Evolutionary conservation across 2,329 filamentous ascomycete genomes (phyloP).

Genomic region (Ceratocystis destructans): DNA sequence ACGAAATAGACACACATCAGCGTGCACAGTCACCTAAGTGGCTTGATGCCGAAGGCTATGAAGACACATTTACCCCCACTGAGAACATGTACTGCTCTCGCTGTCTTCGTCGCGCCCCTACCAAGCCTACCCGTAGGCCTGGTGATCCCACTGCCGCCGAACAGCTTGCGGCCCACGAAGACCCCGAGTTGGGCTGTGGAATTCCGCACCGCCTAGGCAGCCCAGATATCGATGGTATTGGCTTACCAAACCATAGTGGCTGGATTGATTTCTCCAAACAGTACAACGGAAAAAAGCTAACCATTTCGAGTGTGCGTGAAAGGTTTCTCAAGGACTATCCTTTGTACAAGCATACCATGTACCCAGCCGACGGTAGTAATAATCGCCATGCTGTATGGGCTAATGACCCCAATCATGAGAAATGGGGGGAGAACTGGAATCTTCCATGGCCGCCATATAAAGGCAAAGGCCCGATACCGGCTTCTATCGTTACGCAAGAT

Average conservation of each 20-base stretch:
- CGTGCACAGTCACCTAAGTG: conserved; percentile 12
- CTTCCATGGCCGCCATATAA: conserved; percentile 19
- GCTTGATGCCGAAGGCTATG: neutral
- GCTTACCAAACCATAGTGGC: conserved; percentile 18
- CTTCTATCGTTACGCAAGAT: too few relatives aligned
- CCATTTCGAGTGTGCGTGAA: neutral
- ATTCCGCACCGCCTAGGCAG: conserved; percentile 16
- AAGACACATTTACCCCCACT: neutral
- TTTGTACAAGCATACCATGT: conserved; percentile 18
- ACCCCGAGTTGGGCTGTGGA: conserved; percentile 13
- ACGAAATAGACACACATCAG: neutral
- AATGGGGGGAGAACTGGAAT: conserved; percentile 9
- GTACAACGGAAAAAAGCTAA: conserved; percentile 14
- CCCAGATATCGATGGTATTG: conserved; percentile 10
- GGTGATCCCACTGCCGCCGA: conserved; percentile 7
- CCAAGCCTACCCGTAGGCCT: conserved; percentile 6
- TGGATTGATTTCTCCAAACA: conserved; percentile 17
- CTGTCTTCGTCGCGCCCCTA: conserved; percentile 15
- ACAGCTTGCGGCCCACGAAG: conserved; percentile 15
- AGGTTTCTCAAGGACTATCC: conserved; percentile 14
- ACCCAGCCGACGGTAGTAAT: conserved; percentile 14
- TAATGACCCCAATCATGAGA: conserved; percentile 16
- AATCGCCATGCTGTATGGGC: conserved; percentile 16
- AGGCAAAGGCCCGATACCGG: conserved; percentile 13
- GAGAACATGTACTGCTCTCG: conserved; percentile 17